Evolutionary conservation across 2,329 filamentous ascomycete species (phyloP).

Genomic region (Dryadomyces quercus-mongolicae): DNA sequence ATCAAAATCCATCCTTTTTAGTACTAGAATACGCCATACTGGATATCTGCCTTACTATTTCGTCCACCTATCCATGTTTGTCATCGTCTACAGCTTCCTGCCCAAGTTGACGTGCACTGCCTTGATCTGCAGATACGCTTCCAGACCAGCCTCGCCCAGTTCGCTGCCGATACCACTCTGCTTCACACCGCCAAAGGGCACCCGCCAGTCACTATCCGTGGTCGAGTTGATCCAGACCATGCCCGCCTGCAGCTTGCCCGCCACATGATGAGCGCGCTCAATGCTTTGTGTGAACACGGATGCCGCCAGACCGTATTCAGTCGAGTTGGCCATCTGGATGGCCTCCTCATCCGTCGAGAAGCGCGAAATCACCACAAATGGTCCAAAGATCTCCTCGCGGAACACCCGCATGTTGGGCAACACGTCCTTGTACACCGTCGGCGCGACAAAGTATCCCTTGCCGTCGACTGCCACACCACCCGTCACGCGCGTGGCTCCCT

Average conservation of each 20-base stretch:
- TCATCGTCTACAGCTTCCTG: not conserved
- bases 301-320: conserved; percentile 41
- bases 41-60: too few species aligned
- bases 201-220: not conserved
- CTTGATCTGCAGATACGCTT: conserved; percentile 28
- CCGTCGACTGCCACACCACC: not conserved
- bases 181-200: conserved; percentile 33
- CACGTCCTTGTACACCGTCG: conserved; percentile 12
- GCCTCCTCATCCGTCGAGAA: conserved; percentile 41
- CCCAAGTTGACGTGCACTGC: conserved; percentile 13
- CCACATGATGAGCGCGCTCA: conserved; percentile 22
- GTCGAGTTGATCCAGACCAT: conserved; percentile 29
- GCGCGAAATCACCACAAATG: conserved; percentile 39
- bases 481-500: conserved; percentile 33
- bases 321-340: conserved; percentile 36
- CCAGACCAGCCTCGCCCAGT: conserved; percentile 27
- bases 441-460: conserved; percentile 13
- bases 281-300: conserved; percentile 46
- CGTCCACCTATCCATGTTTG: too few species aligned
- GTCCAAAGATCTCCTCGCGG: conserved; percentile 46
- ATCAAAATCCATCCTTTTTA: too few species aligned
- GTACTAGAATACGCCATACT: too few species aligned
- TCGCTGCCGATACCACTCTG: conserved; percentile 44
- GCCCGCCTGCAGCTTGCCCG: conserved; percentile 22
- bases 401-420: conserved; percentile 18